A percentile compares a stretch with the other conserved stretches of the same genome.
Evolutionary conservation across 257 asterid species (phyloP).

Genomic region (Solanum microdontum): DNA sequence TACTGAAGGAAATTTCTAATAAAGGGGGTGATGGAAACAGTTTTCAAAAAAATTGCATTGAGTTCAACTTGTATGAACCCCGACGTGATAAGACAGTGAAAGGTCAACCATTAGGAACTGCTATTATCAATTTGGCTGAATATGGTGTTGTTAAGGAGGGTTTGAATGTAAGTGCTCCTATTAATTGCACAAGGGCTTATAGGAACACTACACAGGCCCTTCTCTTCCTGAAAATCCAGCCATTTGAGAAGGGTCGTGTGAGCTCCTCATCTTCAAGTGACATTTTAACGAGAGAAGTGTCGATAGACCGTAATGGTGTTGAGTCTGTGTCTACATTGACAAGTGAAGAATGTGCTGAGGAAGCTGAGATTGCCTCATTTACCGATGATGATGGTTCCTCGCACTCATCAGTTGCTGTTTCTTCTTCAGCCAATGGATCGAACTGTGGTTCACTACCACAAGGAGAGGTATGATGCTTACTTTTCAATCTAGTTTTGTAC

Average conservation of each 20-base stretch:
- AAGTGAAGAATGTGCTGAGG: conserved; percentile 71
- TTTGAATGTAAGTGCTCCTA: conserved; percentile 33
- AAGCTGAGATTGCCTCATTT: conserved; percentile 50
- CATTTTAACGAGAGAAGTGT: conserved; percentile 34
- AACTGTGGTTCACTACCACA: conserved; percentile 49
- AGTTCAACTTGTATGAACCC: conserved; percentile 64
- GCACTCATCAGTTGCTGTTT: conserved; percentile 51
- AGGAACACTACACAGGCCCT: conserved; percentile 62
- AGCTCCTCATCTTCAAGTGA: conserved; percentile 43
- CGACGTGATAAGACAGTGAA: conserved; percentile 53
- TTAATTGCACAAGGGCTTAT: conserved; percentile 61
- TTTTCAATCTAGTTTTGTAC: neutral
- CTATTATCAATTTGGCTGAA: conserved; percentile 62
- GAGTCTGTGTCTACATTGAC: conserved; percentile 56
- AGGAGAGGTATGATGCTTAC: conserved; percentile 29
- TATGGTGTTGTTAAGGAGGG: conserved; percentile 42
- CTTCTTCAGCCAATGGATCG: conserved; percentile 47
- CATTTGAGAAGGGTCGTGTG: conserved; percentile 25
- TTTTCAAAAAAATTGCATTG: conserved; percentile 55
- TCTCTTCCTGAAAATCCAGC: conserved; percentile 49
- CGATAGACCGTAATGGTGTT: conserved; percentile 29
- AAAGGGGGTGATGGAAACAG: conserved; percentile 30
- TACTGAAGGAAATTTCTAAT: conserved; percentile 34
- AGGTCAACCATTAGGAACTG: conserved; percentile 72
- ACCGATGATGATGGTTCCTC: conserved; percentile 75